Evolutionary conservation across 148 eudicot genomes (phyloP), one percentile per base, ranked within the genome.

Genomic region (Vaccinium myrtillus): DNA sequence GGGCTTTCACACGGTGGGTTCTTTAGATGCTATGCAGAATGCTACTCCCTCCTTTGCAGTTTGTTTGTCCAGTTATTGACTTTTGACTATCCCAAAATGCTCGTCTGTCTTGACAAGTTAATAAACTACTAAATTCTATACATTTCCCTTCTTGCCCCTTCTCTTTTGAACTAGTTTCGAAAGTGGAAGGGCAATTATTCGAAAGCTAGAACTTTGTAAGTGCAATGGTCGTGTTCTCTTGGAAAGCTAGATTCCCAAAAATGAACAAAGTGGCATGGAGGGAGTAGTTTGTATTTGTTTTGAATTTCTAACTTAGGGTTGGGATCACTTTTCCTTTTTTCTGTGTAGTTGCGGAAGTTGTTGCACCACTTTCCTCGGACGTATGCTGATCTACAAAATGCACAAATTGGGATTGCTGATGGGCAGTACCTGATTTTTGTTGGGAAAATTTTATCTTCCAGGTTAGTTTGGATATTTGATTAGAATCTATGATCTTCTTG

Each of bases 311-410:
- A 27, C 78, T 25, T 30, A 81, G 61, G 53, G 53, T 74, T 75
- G 73, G 69, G 84, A 30, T 81, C 73, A 82, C 86, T 27, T 51
- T 85, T 81, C 58, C 81, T 91, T 71, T 85, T 27, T 84, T 82
- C 78, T 82, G 36, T 92, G 93, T 87, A 97, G 99, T 78, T 93
- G 87, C 90, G 98, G 89, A 97, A 95, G 81, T 71, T 97, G 89
- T 88, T 97, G 86, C 95, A 95, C 83, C 99, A 97, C 89, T 97
- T 94, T 84, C 99, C 99, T 89, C 94, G 99, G 77, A 95, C 96
- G 32, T 97, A 97, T 91, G 99, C 94, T 55, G 99, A 97, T 90
- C 85, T 95, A 78, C 98, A 94, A 85, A 95, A 95, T 90, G 92
- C 96, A 73, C 90, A 92, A 86, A 80, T 86, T 87, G 97, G 94